phyloP scores from a whole-genome alignment of 2,329 filamentous ascomycete genomes.

The Talaromyces sp. region DNA sequence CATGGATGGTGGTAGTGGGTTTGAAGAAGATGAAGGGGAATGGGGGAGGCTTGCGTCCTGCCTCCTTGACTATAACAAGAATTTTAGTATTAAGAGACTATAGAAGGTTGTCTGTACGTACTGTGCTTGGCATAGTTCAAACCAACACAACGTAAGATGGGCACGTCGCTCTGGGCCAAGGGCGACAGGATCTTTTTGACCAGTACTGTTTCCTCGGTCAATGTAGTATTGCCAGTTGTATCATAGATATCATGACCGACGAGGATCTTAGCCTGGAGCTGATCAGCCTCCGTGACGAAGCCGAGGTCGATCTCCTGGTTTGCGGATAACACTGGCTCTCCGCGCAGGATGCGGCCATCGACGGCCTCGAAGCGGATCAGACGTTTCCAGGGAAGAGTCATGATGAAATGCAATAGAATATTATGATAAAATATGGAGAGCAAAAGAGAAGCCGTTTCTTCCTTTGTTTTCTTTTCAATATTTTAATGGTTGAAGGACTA shows the following conservation, averaged over 20 bases:
- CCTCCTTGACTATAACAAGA: conserved; percentile 44
- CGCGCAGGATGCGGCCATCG: conserved; percentile 46
- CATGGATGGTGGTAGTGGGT: conserved; percentile 58
- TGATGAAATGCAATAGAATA: too few relatives aligned
- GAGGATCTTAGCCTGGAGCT: conserved; percentile 51
- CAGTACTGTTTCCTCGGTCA: conserved; percentile 51
- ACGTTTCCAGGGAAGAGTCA: conserved; percentile 40
- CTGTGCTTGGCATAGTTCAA: conserved; percentile 58
- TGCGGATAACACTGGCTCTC: conserved; percentile 47
- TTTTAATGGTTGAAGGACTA: too few relatives aligned
- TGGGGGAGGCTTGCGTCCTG: conserved; percentile 47
- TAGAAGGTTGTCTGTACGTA: conserved; percentile 16
- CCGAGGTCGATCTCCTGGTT: conserved; percentile 41
- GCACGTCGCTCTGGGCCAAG: conserved; percentile 47
- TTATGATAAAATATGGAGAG: too few relatives aligned
- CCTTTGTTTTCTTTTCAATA: too few relatives aligned
- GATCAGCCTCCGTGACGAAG: conserved; percentile 41
- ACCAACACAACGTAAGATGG: conserved; percentile 56
- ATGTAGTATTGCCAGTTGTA: conserved; percentile 40
- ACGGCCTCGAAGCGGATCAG: conserved; percentile 53
- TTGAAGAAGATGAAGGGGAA: conserved; percentile 69
- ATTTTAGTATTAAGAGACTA: not conserved
- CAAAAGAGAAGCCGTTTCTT: too few relatives aligned
- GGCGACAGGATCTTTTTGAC: conserved; percentile 54
- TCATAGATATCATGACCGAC: conserved; percentile 49